Evolutionary conservation across 2,329 filamentous ascomycete species (phyloP).

Genomic region (Aspergillus sp.): DNA sequence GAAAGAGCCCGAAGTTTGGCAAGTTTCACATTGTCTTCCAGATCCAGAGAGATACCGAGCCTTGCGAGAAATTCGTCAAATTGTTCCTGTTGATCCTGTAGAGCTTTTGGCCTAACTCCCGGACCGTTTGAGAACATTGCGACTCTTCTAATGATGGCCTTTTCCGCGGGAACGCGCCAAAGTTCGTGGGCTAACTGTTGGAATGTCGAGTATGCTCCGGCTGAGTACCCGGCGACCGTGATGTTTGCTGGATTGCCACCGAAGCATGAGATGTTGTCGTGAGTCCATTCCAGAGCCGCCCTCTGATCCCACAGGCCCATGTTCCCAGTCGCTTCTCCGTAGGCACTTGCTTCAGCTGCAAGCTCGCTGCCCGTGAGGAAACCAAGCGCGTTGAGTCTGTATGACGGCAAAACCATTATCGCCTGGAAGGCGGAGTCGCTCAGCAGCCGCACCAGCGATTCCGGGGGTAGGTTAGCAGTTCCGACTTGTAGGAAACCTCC

Average conservation of each 20-base stretch:
- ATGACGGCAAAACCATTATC: conserved; percentile 47
- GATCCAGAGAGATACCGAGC: conserved; percentile 22
- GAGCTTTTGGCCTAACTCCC: conserved; percentile 41
- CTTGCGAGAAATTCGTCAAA: conserved; percentile 36
- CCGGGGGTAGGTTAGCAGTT: conserved; percentile 36
- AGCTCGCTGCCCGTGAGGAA: conserved; percentile 44
- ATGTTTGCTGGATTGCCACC: conserved; percentile 43
- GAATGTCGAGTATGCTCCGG: conserved; percentile 45
- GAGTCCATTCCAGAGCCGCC: conserved; percentile 32
- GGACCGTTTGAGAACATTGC: conserved; percentile 46
- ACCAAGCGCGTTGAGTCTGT: conserved; percentile 48
- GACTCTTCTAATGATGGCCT: conserved; percentile 39
- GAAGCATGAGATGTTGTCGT: conserved; percentile 41
- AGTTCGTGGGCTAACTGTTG: conserved; percentile 50
- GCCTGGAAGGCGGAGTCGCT: conserved; percentile 23
- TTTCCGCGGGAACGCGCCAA: conserved; percentile 32
- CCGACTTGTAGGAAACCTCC: conserved; percentile 50
- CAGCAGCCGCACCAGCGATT: conserved; percentile 33
- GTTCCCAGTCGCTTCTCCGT: conserved; percentile 34
- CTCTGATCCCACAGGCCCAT: conserved; percentile 47
- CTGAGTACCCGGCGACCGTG: conserved; percentile 47
- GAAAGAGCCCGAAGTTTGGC: conserved; percentile 1
- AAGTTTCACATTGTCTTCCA: neutral
- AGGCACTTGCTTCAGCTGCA: conserved; percentile 23
- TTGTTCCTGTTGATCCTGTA: conserved; percentile 24